Conservation (phyloP, 371 early-diverging fungal species). For the Syncephalastrum racemosum region DNA sequence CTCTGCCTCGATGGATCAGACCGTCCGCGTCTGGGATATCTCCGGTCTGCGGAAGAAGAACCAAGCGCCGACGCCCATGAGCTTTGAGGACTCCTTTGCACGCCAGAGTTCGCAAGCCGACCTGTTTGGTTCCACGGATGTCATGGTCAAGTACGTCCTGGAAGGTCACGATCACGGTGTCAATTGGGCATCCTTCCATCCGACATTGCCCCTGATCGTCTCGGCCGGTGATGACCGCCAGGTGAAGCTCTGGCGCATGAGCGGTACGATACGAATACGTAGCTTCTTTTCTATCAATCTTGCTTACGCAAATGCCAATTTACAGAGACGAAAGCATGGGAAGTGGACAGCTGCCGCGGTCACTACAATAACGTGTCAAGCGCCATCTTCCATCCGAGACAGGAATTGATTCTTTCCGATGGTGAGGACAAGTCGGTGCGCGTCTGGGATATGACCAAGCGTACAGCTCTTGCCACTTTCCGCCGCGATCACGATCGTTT, state of each 20-base stretch:
- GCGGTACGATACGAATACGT: constrained; percentile 53
- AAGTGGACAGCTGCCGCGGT: constrained; percentile 96
- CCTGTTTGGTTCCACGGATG: constrained; percentile 93
- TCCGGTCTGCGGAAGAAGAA: constrained; percentile 87
- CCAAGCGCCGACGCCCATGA: constrained; percentile 56
- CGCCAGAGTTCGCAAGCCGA: constrained; percentile 72
- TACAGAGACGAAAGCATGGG: constrained; percentile 94
- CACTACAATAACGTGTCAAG: constrained; percentile 98
- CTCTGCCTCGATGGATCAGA: constrained; percentile 97
- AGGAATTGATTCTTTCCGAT: constrained; percentile 78
- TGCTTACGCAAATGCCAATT: neutral
- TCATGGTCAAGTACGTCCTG: constrained; percentile 95
- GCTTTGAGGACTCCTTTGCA: constrained; percentile 59
- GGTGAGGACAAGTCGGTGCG: constrained; percentile 93
- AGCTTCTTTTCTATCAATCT: neutral
- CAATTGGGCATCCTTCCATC: constrained; percentile 97
- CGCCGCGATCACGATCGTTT: constrained; percentile 96
- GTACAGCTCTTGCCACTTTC: constrained; percentile 90
- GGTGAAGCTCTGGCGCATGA: constrained; percentile 98
- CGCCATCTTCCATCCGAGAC: constrained; percentile 90
- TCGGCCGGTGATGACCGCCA: constrained; percentile 98
- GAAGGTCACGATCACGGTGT: constrained; percentile 99
- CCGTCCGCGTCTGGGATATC: constrained; percentile 99
- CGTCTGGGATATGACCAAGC: constrained; percentile 95
- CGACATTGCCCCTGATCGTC: constrained; percentile 90